phyloP scores from a whole-genome alignment of 345 rosid genomes.

The Lepidium aucheri region DNA sequence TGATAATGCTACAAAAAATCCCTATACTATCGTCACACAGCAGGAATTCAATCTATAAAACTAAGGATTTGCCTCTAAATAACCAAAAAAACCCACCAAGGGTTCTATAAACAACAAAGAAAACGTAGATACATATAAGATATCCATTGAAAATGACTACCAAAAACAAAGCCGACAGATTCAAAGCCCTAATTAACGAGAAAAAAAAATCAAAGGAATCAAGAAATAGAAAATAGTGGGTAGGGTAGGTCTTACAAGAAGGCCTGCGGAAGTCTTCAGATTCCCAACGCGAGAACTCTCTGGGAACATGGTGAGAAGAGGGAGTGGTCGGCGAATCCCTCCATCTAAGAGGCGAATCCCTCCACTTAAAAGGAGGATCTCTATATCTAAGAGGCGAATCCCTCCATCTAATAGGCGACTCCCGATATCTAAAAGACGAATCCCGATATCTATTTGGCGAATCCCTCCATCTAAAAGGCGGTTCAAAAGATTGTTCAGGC shows the following conservation, averaged over 20 bases:
- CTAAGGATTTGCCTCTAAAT: background rate
- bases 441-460: slow-evolving; percentile 58
- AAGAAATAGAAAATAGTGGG: background rate
- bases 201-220: background rate
- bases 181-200: slow-evolving; percentile 11
- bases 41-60: background rate
- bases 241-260: slow-evolving; percentile 41
- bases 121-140: background rate
- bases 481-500: slow-evolving; percentile 42
- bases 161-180: background rate
- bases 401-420: slow-evolving; percentile 18
- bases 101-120: background rate
- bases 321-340: slow-evolving; percentile 46
- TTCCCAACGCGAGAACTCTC: slow-evolving; percentile 57
- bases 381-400: slow-evolving; percentile 64
- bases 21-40: slow-evolving; percentile 2
- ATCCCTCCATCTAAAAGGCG: too few relatives aligned
- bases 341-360: slow-evolving; percentile 55
- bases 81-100: background rate
- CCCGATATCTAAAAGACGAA: slow-evolving; percentile 67
- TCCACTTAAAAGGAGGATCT: slow-evolving; percentile 26
- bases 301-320: slow-evolving; percentile 40
- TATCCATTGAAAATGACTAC: background rate
- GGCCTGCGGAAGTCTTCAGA: slow-evolving; percentile 74
- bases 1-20: background rate